A percentile compares a stretch with the other conserved stretches of the same genome.
phyloP scores from a whole-genome alignment of 768 basidiomycete genomes.

The Boletus eberwhitei region DNA sequence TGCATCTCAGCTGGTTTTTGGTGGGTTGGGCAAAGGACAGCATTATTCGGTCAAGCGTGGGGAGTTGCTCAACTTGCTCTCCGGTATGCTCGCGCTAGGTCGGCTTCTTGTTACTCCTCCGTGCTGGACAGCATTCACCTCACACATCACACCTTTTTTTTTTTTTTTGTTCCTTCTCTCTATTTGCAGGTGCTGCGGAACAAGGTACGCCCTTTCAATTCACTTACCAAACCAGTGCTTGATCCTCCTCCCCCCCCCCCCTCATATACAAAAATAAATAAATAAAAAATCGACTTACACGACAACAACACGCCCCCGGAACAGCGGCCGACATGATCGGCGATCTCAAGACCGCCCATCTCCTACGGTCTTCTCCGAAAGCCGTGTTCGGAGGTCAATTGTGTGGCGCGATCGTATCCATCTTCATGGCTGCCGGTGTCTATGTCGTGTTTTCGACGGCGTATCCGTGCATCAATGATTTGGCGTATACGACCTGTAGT shows the following conservation, averaged over 20 bases:
- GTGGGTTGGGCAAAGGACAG: slow-evolving; percentile 53
- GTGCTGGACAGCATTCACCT: not conserved
- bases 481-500: slow-evolving; percentile 13
- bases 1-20: slow-evolving; percentile 63
- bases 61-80: slow-evolving; percentile 21
- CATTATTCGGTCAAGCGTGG: slow-evolving; percentile 17
- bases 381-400: slow-evolving; percentile 63
- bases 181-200: slow-evolving; percentile 18
- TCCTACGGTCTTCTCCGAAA: slow-evolving; percentile 59
- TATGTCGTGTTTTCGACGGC: slow-evolving; percentile 63
- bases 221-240: not conserved
- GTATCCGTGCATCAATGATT: slow-evolving; percentile 50
- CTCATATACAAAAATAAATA: not conserved
- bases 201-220: slow-evolving; percentile 15
- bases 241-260: not conserved
- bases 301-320: not conserved
- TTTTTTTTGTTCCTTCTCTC: not conserved
- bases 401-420: slow-evolving; percentile 53
- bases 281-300: too few relatives aligned
- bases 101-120: not conserved
- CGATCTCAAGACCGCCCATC: slow-evolving; percentile 68
- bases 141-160: not conserved
- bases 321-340: slow-evolving; percentile 59
- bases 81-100: slow-evolving; percentile 26
- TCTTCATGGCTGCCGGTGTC: slow-evolving; percentile 57